Conservation (phyloP, 805 yeast genomes). For the Kodamaea fukazawae region DNA sequence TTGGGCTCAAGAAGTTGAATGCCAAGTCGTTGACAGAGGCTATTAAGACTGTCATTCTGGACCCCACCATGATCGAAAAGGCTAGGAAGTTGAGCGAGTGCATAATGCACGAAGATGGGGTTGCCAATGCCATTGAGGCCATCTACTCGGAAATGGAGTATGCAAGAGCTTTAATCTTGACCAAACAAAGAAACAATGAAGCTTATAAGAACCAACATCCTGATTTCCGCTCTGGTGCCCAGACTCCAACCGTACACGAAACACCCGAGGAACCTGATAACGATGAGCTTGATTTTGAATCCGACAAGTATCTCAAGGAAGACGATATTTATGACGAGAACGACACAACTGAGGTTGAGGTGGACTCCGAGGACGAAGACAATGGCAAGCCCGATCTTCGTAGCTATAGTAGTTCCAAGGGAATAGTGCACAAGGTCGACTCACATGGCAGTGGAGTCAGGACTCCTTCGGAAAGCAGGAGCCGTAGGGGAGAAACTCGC, state of each 20-base stretch:
- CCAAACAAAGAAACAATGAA: slow-evolving; percentile 42
- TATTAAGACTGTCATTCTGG: slow-evolving; percentile 62
- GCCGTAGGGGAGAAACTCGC: no score
- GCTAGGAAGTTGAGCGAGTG: slow-evolving; percentile 62
- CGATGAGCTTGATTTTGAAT: no score
- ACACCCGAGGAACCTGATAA: slow-evolving; percentile 14
- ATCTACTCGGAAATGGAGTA: slow-evolving; percentile 82
- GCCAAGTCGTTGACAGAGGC: slow-evolving; percentile 63
- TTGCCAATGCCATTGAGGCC: slow-evolving; percentile 65
- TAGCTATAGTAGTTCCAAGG: background rate
- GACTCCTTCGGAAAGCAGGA: no score
- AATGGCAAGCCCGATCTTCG: background rate
- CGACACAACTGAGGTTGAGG: no score
- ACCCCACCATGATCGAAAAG: slow-evolving; percentile 61
- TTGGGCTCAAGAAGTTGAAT: slow-evolving; percentile 66
- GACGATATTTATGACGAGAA: background rate
- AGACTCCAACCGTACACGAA: slow-evolving; percentile 26
- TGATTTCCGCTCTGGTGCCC: slow-evolving; percentile 23
- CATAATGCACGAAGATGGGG: slow-evolving; percentile 79
- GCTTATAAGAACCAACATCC: slow-evolving; percentile 15
- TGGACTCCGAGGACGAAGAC: no score
- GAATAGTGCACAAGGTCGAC: background rate
- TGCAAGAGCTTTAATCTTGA: slow-evolving; percentile 55
- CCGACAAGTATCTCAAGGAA: background rate
- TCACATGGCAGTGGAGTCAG: background rate